Evolutionary conservation across 2,329 filamentous ascomycete genomes (phyloP), one percentile per base, ranked within the genome.

Genomic region (Paecilomyces dactylethromorphus): DNA sequence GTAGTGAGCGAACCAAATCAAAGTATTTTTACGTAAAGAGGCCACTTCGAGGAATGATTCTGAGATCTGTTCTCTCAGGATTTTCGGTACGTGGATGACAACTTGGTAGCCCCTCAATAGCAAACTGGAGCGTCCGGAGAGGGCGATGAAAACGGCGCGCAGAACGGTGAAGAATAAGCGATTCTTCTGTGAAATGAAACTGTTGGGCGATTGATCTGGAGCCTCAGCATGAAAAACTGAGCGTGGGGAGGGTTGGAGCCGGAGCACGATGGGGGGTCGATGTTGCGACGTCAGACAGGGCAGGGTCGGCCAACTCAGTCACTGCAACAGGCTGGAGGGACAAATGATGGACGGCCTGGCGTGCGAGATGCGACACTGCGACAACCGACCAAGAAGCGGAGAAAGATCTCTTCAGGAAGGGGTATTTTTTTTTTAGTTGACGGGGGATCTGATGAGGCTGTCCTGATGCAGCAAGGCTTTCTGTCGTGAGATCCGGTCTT

Each of bases 291-390:
- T 64, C 59, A 63, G 59, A 62, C 63, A 62, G 59, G 58, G 56
- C 52, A 60, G 31, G 54, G 56, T 55, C 52, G 62, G 59, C 58
- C 59, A 63, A 62, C 58, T 52, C 50, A 52, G 50, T 52, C 50
- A 59, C 52, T 62, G 63, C 62, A 45, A 45, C 39, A 65, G 61
- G 61, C 61, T 60, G 63, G 51, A 60, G 59, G 58, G 61, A 65
- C 62, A 60, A 64, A 64, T 62, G 62, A 66, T 65, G 67, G 62
- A 66, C 59, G 65, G 64, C 62, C 61, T 63, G 58, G 50, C 18
- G 50, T 11, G 50, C 12, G 22, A 24, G 50, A 52, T 24, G 50
- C 21, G 50, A 29, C 21, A 29, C 22, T 13, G 50, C 50, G 15
- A 29, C 22, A 8, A 59, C 60, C 60, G 65, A 62, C 55, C 39